Evolutionary conservation across 192 early-diverging fungal genomes (phyloP).

Genomic region (Coemansia sp.): DNA sequence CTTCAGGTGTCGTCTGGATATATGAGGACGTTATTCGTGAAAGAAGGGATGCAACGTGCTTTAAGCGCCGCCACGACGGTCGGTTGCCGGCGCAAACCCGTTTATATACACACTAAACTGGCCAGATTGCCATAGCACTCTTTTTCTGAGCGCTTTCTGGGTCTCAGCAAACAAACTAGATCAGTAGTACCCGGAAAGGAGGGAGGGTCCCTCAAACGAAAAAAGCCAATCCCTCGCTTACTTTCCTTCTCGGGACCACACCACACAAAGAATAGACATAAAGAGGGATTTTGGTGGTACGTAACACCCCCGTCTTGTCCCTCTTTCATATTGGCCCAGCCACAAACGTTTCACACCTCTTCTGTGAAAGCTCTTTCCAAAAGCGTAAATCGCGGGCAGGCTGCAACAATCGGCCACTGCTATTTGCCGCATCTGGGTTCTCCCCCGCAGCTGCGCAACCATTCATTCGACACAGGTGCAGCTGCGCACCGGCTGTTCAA

Average conservation of each 20-base stretch:
- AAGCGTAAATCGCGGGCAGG: not conserved
- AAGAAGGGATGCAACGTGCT: not conserved
- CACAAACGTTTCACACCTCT: not conserved
- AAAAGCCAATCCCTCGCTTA: not conserved
- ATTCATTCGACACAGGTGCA: too few species aligned
- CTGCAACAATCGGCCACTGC: too few species aligned
- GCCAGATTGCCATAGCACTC: not conserved
- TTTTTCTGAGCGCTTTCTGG: constrained; percentile 4
- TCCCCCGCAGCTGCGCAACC: too few species aligned
- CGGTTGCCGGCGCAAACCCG: not conserved
- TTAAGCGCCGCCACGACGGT: not conserved
- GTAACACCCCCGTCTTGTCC: not conserved
- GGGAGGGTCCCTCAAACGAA: not conserved
- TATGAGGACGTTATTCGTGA: not conserved
- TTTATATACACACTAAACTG: constrained; percentile 5
- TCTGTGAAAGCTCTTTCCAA: not conserved
- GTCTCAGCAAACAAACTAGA: too few species aligned
- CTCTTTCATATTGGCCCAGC: not conserved
- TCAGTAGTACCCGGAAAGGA: not conserved
- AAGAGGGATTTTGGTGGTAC: not conserved
- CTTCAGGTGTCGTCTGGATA: not conserved
- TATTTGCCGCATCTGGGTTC: too few species aligned
- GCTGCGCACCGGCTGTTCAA: too few species aligned
- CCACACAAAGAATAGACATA: not conserved
- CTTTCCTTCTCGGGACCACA: not conserved